These are phyloP conservation scores for Kwoniella pini DNA, from an alignment of 768 basidiomycete genomes.

Conservation along the genomic window DNA sequence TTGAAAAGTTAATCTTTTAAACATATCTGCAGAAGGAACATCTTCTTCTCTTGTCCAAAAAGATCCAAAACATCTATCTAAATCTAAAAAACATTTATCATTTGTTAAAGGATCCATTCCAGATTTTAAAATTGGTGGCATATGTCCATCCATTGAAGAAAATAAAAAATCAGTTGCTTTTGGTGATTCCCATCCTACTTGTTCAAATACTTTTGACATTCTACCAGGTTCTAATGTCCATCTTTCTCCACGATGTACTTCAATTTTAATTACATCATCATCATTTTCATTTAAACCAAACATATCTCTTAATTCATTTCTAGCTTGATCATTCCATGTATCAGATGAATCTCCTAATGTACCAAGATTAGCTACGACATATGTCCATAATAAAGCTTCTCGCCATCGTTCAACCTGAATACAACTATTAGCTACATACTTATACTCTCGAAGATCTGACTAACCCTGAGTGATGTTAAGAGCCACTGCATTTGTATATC, in stretches of 20 bases:
- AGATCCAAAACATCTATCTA: conserved; percentile 50
- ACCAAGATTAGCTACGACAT: conserved; percentile 45
- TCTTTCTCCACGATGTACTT: conserved; percentile 40
- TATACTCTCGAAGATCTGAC: neutral
- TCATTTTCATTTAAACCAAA: conserved; percentile 39
- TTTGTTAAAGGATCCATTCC: conserved; percentile 9
- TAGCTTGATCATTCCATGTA: conserved; percentile 34
- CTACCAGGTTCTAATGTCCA: conserved; percentile 42
- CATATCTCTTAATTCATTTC: conserved; percentile 37
- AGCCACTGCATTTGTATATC: conserved; percentile 53
- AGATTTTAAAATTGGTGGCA: conserved; percentile 40
- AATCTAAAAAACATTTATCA: conserved; percentile 42
- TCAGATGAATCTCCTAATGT: conserved; percentile 18
- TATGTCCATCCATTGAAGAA: conserved; percentile 51
- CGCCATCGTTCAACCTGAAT: conserved; percentile 51
- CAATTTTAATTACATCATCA: conserved; percentile 39
- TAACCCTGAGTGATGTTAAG: conserved; percentile 36
- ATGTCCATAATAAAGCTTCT: conserved; percentile 54
- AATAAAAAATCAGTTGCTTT: conserved; percentile 48
- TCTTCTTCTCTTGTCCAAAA: conserved; percentile 43
- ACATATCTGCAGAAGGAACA: conserved; percentile 45
- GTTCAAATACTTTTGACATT: conserved; percentile 32
- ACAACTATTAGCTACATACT: conserved; percentile 8
- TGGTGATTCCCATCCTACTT: conserved; percentile 49
- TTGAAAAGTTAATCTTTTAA: conserved; percentile 51